Conservation (phyloP, 1,284 basidiomycete species). For the Puccinia novopanici region DNA sequence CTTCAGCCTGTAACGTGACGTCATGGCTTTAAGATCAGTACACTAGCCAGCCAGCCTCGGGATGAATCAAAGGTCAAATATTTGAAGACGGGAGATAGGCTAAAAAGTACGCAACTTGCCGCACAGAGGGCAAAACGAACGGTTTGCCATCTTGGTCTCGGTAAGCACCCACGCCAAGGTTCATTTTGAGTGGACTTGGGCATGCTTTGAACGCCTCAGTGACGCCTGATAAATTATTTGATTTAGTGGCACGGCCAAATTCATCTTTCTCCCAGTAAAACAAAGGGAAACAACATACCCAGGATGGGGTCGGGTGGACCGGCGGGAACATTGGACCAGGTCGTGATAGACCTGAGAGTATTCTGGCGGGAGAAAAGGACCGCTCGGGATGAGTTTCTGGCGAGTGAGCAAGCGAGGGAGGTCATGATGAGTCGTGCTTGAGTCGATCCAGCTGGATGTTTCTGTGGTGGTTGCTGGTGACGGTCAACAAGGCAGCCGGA, state of each 20-base stretch:
- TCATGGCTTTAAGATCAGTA: conserved; percentile 7
- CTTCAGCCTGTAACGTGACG: conserved; percentile 70
- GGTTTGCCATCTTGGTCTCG: conserved; percentile 93
- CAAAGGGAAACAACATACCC: conserved; percentile 63
- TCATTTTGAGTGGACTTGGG: conserved; percentile 87
- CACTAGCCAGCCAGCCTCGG: background rate
- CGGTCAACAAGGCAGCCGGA: background rate
- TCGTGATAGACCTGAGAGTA: conserved; percentile 63
- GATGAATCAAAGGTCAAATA: conserved; percentile 4
- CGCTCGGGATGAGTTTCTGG: background rate
- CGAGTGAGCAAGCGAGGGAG: conserved; percentile 22
- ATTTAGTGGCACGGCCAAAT: background rate
- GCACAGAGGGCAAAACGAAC: conserved; percentile 85
- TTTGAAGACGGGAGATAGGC: conserved; percentile 1
- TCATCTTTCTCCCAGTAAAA: background rate
- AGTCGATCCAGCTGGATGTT: background rate
- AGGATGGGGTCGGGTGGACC: conserved; percentile 93
- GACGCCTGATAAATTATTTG: conserved; percentile 65
- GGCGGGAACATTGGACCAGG: conserved; percentile 79
- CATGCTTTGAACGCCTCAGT: conserved; percentile 95
- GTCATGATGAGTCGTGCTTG: background rate
- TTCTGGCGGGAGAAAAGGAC: conserved; percentile 6
- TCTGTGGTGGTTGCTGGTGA: background rate
- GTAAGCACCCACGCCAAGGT: conserved; percentile 85
- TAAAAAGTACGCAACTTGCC: conserved; percentile 65